Evolutionary conservation across 805 yeast species (phyloP), one percentile per base, ranked within the genome.

Genomic region (Kodamaea lidongshanica): DNA sequence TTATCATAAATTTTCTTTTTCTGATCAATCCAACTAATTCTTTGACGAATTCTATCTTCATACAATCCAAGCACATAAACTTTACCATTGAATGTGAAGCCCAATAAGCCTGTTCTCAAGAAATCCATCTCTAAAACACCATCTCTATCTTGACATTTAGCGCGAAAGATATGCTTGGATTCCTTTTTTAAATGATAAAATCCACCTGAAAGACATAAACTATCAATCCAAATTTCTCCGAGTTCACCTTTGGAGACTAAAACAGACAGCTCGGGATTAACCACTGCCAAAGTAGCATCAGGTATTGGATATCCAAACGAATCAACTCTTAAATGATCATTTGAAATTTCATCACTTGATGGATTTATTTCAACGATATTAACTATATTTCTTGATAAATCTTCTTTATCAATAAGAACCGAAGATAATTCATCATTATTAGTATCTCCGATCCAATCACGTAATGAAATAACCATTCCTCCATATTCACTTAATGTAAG

Each of bases 211-310:
- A 92, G 58, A 37, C 94, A 82, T 2, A 89, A 89, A 24, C 94
- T 80, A 46, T 88, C 96, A n/a, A 92, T 83, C 97, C 97, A 92
- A 19, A 92, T 79, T 54, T 92, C 99, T 16, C 98, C 98, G 10
- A 92, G 84, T 39, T 81, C 85, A 46, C 83, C 73, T 27, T 71
- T 79, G 2, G 77, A 75, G 4, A 85, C 82, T 11, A 92, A 59
- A 2, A 78, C 63, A 20, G 79, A 71, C 35, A 89, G 85, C 37
- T 92, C 97, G 0, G 97, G 97, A 50, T 94, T 87, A 0, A 92
- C 97, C 16, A 92, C 74, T 0, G 96, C 96, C 18, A 89, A 53
- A 0, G 94, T 84, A 0, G 96, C 89, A 58, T 89, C 96, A 0
- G 96, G 96, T 2, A 92, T 54, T 1, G 98, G 97, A 46, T 70